Conservation (phyloP, 345 rosid species). For the Combretum micranthum region DNA sequence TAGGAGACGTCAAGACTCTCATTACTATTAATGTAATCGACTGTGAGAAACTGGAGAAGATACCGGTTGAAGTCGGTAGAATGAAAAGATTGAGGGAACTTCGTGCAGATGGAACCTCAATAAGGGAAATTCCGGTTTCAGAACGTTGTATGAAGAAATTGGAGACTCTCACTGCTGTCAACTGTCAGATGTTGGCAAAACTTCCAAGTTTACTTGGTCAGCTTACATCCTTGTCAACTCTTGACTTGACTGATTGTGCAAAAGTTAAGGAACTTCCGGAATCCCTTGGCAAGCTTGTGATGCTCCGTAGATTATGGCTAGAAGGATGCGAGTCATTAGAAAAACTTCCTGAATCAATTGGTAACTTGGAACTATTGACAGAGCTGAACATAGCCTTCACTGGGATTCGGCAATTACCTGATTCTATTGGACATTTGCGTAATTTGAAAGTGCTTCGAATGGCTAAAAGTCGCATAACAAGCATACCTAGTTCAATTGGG, state of each 20-base stretch:
- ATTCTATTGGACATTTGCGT: neutral
- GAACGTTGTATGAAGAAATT: constrained; percentile 3
- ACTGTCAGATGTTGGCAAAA: neutral
- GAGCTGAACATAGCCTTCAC: constrained; percentile 1
- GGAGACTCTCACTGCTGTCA: neutral
- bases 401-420: neutral
- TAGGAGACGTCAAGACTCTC: neutral
- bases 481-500: neutral
- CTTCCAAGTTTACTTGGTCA: neutral
- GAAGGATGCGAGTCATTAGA: neutral
- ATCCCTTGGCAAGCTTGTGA: neutral
- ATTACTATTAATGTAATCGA: constrained; percentile 1
- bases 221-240: neutral
- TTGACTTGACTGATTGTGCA: neutral
- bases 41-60: neutral
- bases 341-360: neutral
- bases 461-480: too few relatives aligned
- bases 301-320: neutral
- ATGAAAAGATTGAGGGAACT: constrained; percentile 2
- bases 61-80: neutral
- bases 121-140: neutral
- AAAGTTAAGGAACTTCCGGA: neutral
- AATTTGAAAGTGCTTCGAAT: neutral
- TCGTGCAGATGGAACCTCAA: neutral
- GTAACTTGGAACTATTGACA: neutral